Evolutionary conservation across 768 basidiomycete genomes (phyloP).

Genomic region (Collybia sordida): DNA sequence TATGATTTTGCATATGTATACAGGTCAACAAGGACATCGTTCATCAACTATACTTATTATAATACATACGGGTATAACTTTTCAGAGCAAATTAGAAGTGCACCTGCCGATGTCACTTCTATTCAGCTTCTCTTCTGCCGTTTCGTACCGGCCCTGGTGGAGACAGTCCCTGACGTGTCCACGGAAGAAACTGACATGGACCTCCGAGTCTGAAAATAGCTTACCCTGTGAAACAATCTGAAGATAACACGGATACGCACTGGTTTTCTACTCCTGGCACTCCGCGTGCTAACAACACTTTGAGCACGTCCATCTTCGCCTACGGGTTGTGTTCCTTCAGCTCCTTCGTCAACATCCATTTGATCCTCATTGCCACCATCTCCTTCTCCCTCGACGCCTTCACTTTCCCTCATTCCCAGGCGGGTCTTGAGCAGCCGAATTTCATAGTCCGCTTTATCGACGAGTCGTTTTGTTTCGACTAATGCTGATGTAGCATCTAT

Average conservation of each 20-base stretch:
- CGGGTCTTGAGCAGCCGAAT: constrained; percentile 68
- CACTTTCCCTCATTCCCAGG: constrained; percentile 50
- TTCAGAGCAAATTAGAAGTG: too few relatives aligned
- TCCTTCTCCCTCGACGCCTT: constrained; percentile 32
- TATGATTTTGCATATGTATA: too few relatives aligned
- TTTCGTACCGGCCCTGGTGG: constrained; percentile 53
- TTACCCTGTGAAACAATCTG: constrained; percentile 1
- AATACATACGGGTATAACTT: not conserved
- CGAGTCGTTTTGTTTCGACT: constrained; percentile 85
- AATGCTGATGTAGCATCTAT: constrained; percentile 70
- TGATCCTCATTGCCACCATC: constrained; percentile 29
- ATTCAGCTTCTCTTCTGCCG: constrained; percentile 52
- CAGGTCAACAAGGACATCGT: too few relatives aligned
- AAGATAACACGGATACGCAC: constrained; percentile 33
- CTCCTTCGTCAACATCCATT: constrained; percentile 52
- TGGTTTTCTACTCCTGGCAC: constrained; percentile 58
- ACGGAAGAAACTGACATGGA: constrained; percentile 78
- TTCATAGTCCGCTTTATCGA: constrained; percentile 88
- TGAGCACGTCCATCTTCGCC: constrained; percentile 58
- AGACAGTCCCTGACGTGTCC: constrained; percentile 57
- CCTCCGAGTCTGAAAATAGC: constrained; percentile 43
- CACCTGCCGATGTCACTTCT: too few relatives aligned
- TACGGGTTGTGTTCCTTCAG: constrained; percentile 34
- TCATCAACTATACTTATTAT: too few relatives aligned
- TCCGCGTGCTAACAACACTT: constrained; percentile 61